Conservation (phyloP, 805 yeast species). For the Metschnikowia corniflorae region DNA sequence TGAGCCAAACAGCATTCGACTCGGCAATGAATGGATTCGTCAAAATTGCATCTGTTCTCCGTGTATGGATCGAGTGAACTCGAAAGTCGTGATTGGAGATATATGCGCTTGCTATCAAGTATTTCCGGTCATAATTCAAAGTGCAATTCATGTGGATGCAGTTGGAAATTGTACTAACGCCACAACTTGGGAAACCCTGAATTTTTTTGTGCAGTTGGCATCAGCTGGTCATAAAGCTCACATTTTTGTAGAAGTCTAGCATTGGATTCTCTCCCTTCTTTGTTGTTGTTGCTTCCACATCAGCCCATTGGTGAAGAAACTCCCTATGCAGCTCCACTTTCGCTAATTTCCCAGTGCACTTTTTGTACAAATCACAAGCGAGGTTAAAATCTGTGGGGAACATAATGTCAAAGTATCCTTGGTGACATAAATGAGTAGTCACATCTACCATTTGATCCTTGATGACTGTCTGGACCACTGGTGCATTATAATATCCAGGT, state of each 20-base stretch:
- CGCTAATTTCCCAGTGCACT: conserved; percentile 59
- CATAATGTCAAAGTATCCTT: conserved; percentile 83
- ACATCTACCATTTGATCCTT: conserved; percentile 65
- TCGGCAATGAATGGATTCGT: conserved; percentile 4
- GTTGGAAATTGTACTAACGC: too few relatives aligned
- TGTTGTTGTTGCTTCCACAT: conserved; percentile 60
- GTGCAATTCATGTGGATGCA: too few relatives aligned
- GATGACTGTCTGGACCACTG: conserved; percentile 77
- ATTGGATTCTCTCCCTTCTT: conserved; percentile 81
- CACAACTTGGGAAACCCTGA: too few relatives aligned
- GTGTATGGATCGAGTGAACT: conserved; percentile 4
- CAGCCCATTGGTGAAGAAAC: conserved; percentile 70
- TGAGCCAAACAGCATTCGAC: neutral
- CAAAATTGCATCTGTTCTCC: neutral
- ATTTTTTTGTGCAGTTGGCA: too few relatives aligned
- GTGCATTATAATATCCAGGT: conserved; percentile 59
- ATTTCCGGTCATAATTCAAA: too few relatives aligned
- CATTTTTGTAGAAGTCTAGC: conserved; percentile 73
- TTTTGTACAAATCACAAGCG: conserved; percentile 57
- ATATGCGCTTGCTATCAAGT: too few relatives aligned
- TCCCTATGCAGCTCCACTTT: conserved; percentile 56
- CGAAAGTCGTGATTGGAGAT: too few relatives aligned
- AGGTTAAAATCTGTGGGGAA: conserved; percentile 76
- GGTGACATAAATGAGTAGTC: conserved; percentile 74
- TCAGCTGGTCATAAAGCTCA: conserved; percentile 58